Evolutionary conservation across 192 early-diverging fungal genomes (phyloP).

Genomic region (Chytriomyces sp.): DNA sequence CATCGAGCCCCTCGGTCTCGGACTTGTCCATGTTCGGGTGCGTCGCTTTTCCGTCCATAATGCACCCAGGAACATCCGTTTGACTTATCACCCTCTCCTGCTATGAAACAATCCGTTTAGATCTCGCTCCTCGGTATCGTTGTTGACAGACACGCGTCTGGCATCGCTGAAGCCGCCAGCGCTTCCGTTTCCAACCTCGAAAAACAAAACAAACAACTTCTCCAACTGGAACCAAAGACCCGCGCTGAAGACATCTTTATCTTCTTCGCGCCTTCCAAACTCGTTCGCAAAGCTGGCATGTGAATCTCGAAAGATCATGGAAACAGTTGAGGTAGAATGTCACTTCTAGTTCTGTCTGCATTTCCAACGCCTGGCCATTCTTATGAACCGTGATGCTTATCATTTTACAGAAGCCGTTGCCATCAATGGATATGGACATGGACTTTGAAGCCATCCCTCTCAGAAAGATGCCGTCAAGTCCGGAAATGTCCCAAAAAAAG

Average conservation of each 20-base stretch:
- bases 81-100: neutral
- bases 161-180: conserved; percentile 6
- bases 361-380: neutral
- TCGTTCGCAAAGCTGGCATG: neutral
- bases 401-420: neutral
- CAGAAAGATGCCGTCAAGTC: neutral
- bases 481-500: neutral
- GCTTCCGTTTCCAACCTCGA: conserved; percentile 12
- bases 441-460: neutral
- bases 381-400: neutral
- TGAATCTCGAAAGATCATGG: neutral
- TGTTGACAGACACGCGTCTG: neutral
- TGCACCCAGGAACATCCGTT: neutral
- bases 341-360: neutral
- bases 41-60: neutral
- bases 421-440: neutral
- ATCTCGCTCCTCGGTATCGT: neutral
- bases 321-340: neutral
- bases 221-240: neutral
- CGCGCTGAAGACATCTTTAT: neutral
- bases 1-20: neutral
- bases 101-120: neutral
- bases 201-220: neutral
- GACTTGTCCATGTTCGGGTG: neutral
- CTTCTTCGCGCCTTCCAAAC: neutral